These are phyloP conservation scores for Fusarium goolgardi DNA, from an alignment of 2,329 filamentous ascomycete species.

Conservation along the genomic window DNA sequence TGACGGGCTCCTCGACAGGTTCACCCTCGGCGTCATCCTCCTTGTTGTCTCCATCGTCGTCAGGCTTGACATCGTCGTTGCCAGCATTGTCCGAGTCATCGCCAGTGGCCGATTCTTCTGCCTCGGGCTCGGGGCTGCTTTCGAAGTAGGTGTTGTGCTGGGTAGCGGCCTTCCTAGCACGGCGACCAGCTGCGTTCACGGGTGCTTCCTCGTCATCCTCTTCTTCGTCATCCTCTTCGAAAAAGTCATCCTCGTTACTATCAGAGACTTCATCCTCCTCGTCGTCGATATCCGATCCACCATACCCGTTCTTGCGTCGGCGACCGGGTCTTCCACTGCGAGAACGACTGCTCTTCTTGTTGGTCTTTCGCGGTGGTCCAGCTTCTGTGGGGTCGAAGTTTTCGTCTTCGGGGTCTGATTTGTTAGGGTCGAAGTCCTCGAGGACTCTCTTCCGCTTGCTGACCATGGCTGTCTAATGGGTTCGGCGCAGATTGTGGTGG, in stretches of 20 bases:
- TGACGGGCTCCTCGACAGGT: constrained; percentile 17
- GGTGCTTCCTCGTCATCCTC: constrained; percentile 57
- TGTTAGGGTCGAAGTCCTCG: constrained; percentile 72
- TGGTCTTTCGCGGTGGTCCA: constrained; percentile 54
- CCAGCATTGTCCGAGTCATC: constrained; percentile 47
- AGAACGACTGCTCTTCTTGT: constrained; percentile 57
- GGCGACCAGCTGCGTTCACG: constrained; percentile 61
- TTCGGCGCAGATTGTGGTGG: constrained; percentile 3
- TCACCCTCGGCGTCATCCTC: constrained; percentile 44
- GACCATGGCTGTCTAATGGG: constrained; percentile 44
- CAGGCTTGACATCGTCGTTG: constrained; percentile 44
- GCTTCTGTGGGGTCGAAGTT: constrained; percentile 70
- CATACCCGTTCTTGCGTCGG: constrained; percentile 59
- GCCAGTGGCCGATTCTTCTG: constrained; percentile 51
- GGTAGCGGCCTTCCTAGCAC: constrained; percentile 60
- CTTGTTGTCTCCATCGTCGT: constrained; percentile 46
- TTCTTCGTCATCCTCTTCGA: constrained; percentile 60
- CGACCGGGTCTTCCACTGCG: constrained; percentile 50
- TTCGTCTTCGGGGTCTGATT: constrained; percentile 73
- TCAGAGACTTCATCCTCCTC: constrained; percentile 69
- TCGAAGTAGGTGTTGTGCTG: constrained; percentile 62
- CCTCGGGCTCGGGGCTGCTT: constrained; percentile 52
- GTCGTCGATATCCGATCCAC: constrained; percentile 69
- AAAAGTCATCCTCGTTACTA: constrained; percentile 63
- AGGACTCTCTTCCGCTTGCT: constrained; percentile 69